Conservation (phyloP, 108 stramenopile genomes). For the Stephanodiscus minutulus region DNA sequence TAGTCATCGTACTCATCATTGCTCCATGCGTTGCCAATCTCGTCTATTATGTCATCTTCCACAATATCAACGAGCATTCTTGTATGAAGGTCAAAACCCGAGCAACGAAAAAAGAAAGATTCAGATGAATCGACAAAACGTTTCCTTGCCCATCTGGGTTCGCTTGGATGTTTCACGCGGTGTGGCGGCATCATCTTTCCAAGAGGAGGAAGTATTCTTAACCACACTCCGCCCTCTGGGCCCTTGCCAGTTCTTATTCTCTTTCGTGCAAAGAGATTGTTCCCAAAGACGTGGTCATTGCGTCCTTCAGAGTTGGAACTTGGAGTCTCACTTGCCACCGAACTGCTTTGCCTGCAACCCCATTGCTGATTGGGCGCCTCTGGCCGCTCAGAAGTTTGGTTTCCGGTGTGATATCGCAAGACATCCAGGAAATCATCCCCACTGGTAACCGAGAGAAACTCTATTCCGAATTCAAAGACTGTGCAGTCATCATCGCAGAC, state of each 20-base stretch:
- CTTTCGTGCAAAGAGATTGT: conserved; percentile 60
- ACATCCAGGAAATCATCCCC: conserved; percentile 71
- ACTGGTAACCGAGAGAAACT: conserved; percentile 72
- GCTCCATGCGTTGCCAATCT: conserved; percentile 29
- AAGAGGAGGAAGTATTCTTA: conserved; percentile 59
- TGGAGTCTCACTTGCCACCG: conserved; percentile 5
- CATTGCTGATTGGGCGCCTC: conserved; percentile 12
- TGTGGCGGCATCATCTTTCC: conserved; percentile 2
- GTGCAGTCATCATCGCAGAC: conserved; percentile 45
- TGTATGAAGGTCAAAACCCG: conserved; percentile 74
- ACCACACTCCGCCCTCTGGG: conserved; percentile 67
- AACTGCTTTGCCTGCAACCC: conserved; percentile 8
- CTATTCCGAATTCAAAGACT: conserved; percentile 70
- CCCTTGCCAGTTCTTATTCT: conserved; percentile 81
- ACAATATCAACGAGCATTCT: conserved; percentile 62
- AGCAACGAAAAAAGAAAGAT: conserved; percentile 63
- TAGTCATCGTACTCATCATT: conserved; percentile 55
- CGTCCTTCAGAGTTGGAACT: background rate
- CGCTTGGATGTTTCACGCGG: conserved; percentile 1
- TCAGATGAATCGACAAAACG: conserved; percentile 47
- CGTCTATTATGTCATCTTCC: conserved; percentile 18
- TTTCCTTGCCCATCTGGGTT: conserved; percentile 59
- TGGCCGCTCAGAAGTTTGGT: conserved; percentile 8
- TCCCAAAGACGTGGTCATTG: conserved; percentile 10
- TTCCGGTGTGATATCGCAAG: conserved; percentile 48